Conservation (phyloP, 345 rosid genomes). For the Euphorbia peplus region DNA sequence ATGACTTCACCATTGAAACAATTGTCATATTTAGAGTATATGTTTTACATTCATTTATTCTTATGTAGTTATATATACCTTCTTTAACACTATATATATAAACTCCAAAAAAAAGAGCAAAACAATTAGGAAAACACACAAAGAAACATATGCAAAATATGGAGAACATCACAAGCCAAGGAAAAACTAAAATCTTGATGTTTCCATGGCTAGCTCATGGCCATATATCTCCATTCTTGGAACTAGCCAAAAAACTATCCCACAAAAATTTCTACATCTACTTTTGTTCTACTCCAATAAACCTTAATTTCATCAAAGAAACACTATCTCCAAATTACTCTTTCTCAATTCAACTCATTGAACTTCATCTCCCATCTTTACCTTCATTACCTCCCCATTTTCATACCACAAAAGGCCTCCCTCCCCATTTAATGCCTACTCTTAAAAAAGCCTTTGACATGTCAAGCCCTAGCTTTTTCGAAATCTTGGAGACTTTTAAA, state of each 20-base stretch:
- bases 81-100: too few relatives aligned
- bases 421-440: slow-evolving; percentile 33
- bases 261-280: slow-evolving; percentile 20
- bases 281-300: slow-evolving; percentile 34
- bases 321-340: background rate
- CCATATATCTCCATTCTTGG: slow-evolving; percentile 36
- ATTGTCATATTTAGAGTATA: too few relatives aligned
- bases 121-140: background rate
- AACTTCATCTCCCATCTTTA: slow-evolving; percentile 33
- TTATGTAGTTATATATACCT: too few relatives aligned
- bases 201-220: slow-evolving; percentile 43
- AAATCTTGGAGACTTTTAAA: slow-evolving; percentile 17
- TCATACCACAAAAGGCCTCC: slow-evolving; percentile 36
- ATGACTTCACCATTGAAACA: too few relatives aligned
- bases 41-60: too few relatives aligned
- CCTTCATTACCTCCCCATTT: slow-evolving; percentile 24
- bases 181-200: slow-evolving; percentile 20
- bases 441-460: slow-evolving; percentile 28
- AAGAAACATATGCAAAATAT: background rate
- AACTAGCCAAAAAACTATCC: slow-evolving; percentile 32
- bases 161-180: background rate
- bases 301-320: slow-evolving; percentile 19
- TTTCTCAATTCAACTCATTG: slow-evolving; percentile 20
- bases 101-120: too few relatives aligned
- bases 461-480: slow-evolving; percentile 14